Evolutionary conservation across 2,329 filamentous ascomycete species (phyloP).

Genomic region (Penicillium frequentans): DNA sequence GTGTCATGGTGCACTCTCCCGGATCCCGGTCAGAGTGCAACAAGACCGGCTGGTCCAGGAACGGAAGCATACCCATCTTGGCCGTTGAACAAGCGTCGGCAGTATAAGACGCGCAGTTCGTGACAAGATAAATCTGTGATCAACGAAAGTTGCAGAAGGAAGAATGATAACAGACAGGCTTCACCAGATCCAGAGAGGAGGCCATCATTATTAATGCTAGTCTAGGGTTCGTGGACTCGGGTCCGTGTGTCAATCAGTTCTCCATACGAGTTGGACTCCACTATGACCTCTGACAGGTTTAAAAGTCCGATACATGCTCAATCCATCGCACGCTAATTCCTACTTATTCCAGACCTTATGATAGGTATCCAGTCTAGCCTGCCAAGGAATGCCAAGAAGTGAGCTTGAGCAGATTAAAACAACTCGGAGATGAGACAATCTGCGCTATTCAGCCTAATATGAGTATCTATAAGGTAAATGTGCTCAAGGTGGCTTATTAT

Average conservation of each 20-base stretch:
- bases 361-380: not conserved
- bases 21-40: conserved; percentile 23
- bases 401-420: not conserved
- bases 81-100: not conserved
- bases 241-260: not conserved
- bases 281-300: not conserved
- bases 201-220: conserved; percentile 10
- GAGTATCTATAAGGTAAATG: not conserved
- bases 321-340: conserved; percentile 1
- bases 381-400: not conserved
- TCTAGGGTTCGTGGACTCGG: not conserved
- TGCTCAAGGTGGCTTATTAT: not conserved
- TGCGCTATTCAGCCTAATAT: not conserved
- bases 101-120: not conserved
- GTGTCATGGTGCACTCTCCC: conserved; percentile 23
- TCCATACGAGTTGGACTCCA: not conserved
- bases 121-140: not conserved
- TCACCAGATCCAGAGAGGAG: not conserved
- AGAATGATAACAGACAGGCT: not conserved
- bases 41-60: conserved; percentile 25
- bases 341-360: not conserved
- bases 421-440: not conserved
- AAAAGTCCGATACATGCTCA: not conserved
- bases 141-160: not conserved
- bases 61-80: conserved; percentile 21